Evolutionary conservation across 768 basidiomycete genomes (phyloP).

Genomic region (Hemileccinum impolitum): DNA sequence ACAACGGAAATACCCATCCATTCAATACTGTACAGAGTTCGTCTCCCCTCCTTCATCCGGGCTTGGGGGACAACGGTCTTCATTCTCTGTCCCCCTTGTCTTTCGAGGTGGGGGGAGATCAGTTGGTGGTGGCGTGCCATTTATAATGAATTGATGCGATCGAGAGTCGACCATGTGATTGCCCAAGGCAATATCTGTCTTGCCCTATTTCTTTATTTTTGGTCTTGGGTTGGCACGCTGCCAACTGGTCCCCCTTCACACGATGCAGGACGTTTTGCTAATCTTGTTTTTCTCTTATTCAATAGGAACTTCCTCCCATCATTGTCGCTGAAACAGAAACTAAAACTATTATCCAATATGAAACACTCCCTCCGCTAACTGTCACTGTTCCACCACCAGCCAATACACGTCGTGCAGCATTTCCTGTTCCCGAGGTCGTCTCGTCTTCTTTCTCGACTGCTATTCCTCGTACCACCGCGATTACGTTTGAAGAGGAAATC

Average conservation of each 20-base stretch:
- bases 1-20: conserved; percentile 20
- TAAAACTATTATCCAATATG: conserved; percentile 56
- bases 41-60: conserved; percentile 87
- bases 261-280: conserved; percentile 31
- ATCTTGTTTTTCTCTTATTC: conserved; percentile 23
- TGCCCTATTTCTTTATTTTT: conserved; percentile 27
- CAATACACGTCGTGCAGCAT: conserved; percentile 71
- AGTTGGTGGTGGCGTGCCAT: conserved; percentile 30
- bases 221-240: conserved; percentile 23
- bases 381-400: conserved; percentile 73
- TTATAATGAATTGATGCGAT: conserved; percentile 27
- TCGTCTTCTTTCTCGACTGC: conserved; percentile 55
- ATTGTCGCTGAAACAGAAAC: conserved; percentile 52
- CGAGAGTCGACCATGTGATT: conserved; percentile 22
- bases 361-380: conserved; percentile 52
- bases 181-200: conserved; percentile 28
- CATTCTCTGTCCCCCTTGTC: conserved; percentile 72
- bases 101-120: conserved; percentile 35
- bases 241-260: conserved; percentile 38
- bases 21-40: conserved; percentile 61
- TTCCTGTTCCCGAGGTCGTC: conserved; percentile 64
- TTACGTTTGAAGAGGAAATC: conserved; percentile 62
- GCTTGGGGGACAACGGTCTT: conserved; percentile 84
- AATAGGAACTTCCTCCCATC: conserved; percentile 42
- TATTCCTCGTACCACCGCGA: conserved; percentile 71